These are phyloP conservation scores for Cubamyces sp. DNA, from an alignment of 768 basidiomycete genomes.

Conservation along the genomic window DNA sequence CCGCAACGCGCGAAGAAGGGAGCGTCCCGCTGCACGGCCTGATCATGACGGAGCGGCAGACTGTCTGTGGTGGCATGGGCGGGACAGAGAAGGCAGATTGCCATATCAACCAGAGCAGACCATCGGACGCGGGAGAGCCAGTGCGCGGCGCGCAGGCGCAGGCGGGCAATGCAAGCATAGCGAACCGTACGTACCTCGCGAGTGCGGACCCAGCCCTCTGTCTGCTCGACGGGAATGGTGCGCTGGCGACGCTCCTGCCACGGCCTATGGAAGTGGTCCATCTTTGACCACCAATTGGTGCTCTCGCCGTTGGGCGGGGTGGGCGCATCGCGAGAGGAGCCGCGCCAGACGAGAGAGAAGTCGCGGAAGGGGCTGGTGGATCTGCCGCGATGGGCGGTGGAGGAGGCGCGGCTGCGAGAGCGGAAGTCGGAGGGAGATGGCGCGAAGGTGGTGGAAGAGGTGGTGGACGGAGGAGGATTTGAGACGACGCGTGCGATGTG, in stretches of 20 bases:
- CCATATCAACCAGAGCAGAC: too few species aligned
- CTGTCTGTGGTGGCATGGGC: background rate
- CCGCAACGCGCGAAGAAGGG: background rate
- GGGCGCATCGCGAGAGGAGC: slow-evolving; percentile 2
- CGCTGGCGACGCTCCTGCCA: slow-evolving; percentile 34
- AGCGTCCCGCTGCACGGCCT: too few species aligned
- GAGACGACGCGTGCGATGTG: slow-evolving; percentile 22
- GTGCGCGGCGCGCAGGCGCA: too few species aligned
- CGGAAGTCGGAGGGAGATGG: slow-evolving; percentile 12
- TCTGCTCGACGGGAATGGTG: slow-evolving; percentile 34
- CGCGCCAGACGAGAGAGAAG: slow-evolving; percentile 21
- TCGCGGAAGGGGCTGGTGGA: slow-evolving; percentile 26
- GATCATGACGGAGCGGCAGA: background rate
- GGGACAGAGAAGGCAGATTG: too few species aligned
- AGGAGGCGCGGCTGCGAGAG: slow-evolving; percentile 23
- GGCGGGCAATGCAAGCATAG: background rate
- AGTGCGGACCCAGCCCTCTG: slow-evolving; percentile 34
- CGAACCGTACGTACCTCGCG: slow-evolving; percentile 34
- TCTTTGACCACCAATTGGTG: slow-evolving; percentile 32
- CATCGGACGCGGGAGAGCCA: too few species aligned
- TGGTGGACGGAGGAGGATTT: slow-evolving; percentile 10
- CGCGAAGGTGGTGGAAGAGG: slow-evolving; percentile 14
- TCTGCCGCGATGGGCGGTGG: slow-evolving; percentile 14
- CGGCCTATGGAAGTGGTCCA: slow-evolving; percentile 27
- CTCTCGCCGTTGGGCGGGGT: slow-evolving; percentile 29